phyloP scores from a whole-genome alignment of 768 basidiomycete genomes.

The Suillus americanus region DNA sequence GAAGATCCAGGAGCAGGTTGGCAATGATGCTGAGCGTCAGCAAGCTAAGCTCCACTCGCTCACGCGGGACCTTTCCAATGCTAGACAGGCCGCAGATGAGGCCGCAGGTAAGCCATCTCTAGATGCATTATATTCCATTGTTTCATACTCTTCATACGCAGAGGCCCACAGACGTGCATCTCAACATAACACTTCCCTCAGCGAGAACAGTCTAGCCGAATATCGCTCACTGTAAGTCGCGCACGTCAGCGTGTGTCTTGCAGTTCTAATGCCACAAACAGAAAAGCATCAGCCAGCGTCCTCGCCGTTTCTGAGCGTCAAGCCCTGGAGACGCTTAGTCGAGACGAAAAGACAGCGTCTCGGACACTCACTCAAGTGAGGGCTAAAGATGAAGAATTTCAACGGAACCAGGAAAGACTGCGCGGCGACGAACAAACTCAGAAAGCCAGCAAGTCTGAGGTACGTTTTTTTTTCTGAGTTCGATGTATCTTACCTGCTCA shows the following conservation, averaged over 20 bases:
- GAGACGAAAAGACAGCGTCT: constrained; percentile 76
- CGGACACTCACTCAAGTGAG: constrained; percentile 64
- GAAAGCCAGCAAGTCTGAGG: constrained; percentile 57
- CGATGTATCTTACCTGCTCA: constrained; percentile 1
- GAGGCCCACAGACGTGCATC: constrained; percentile 76
- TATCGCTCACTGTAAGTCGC: constrained; percentile 46
- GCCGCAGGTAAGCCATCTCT: constrained; percentile 63
- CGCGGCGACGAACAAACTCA: constrained; percentile 51
- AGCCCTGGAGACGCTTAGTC: constrained; percentile 70
- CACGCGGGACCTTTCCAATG: constrained; percentile 63
- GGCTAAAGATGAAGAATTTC: constrained; percentile 67
- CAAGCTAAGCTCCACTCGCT: constrained; percentile 53
- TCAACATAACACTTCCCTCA: constrained; percentile 73
- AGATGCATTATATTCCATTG: not conserved
- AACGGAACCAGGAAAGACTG: constrained; percentile 56
- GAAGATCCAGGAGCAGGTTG: constrained; percentile 61
- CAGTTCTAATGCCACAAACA: constrained; percentile 27
- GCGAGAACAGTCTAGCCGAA: constrained; percentile 82
- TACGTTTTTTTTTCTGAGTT: constrained; percentile 25
- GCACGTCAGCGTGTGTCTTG: not conserved
- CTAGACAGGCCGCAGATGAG: constrained; percentile 67
- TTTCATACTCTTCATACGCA: constrained; percentile 27
- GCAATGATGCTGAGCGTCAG: constrained; percentile 55
- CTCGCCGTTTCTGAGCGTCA: constrained; percentile 88
- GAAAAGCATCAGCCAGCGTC: constrained; percentile 77